Conservation (phyloP, 345 rosid species). For the Sonneratia alba region DNA sequence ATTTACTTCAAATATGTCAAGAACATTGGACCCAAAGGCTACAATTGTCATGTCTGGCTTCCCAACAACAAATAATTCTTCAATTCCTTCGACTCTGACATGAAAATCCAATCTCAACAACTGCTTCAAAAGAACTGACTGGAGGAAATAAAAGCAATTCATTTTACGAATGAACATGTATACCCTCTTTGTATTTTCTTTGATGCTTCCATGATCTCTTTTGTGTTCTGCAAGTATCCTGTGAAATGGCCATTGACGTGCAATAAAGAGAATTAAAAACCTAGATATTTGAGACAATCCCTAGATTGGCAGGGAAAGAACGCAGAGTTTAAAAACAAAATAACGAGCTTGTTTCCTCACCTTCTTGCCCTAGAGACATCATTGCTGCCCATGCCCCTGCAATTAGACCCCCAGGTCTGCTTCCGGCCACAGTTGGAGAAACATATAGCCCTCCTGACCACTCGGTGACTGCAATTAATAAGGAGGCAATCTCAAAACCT, state of each 20-base stretch:
- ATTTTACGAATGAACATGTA: constrained; percentile 2
- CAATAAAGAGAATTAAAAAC: background rate
- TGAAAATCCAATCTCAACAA: background rate
- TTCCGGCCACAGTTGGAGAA: constrained; percentile 90
- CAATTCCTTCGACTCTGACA: constrained; percentile 58
- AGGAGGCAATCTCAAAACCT: background rate
- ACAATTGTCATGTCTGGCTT: constrained; percentile 86
- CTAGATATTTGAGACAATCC: background rate
- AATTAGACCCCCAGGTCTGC: constrained; percentile 83
- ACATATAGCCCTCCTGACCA: constrained; percentile 95
- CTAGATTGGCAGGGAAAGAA: background rate
- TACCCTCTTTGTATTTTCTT: constrained; percentile 65
- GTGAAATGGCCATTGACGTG: constrained; percentile 1
- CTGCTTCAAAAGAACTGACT: background rate
- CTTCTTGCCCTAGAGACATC: constrained; percentile 80
- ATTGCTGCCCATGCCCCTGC: constrained; percentile 97
- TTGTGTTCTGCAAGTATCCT: constrained; percentile 74
- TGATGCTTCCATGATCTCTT: constrained; percentile 70
- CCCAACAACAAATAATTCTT: constrained; percentile 67
- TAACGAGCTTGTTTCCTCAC: constrained; percentile 17
- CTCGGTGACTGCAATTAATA: constrained; percentile 53
- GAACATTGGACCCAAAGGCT: constrained; percentile 61
- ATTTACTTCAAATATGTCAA: constrained; percentile 87
- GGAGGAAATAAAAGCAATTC: background rate
- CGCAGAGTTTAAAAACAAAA: background rate